Base-by-base conservation (phyloP, 2,329 filamentous ascomycete species). In the Penicillium sp. region DNA sequence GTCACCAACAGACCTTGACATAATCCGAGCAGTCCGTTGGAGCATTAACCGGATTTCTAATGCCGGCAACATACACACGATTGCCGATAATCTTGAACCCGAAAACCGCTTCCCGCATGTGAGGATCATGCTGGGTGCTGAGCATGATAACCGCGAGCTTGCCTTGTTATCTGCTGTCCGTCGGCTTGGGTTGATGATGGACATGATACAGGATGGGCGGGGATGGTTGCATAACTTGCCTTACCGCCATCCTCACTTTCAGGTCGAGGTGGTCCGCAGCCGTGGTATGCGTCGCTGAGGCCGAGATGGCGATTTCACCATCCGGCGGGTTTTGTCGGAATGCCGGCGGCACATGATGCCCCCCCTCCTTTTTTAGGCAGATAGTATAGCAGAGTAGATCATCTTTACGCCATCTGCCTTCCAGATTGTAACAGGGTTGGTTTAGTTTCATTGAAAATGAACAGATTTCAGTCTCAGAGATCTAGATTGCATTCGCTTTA, bases 161-260 rank as follows among this genome's bases (percentile, higher is more conserved):
- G 51, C 51, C 1, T 4, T 54, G 3, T 16, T 2, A 2, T n/a
- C 18, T 39, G 39, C 21, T 14, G 6, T 10, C 16, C 40, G 24
- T 16, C 51, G 51, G 2, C 40, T 49, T 29, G 46, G 27, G 7
- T n/a, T 9, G 6, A 57, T 55, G 51, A 31, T 39, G 3, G 34
- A 51, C 5, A 57, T 57, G 51, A 50, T 47, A 11, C 38, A 16
- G 6, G 55, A 55, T 22, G 55, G 51, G 11, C 8, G 50, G 11
- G 55, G 52, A 6, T 57, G 55, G 52, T 55, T 57, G 5, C 34
- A 47, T 4, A 36, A 34, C 3, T 8, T 57, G n/a, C 55, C 55
- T 11, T 57, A 48, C 22, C 21, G 10, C 2, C 47, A 54, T 7
- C 16, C 11, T 5, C 43, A 55, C n/a, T 57, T 57, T 5, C n/a